These are phyloP conservation scores for Euphrasia arctica DNA, from an alignment of 305 asterid species.

Conservation along the genomic window DNA sequence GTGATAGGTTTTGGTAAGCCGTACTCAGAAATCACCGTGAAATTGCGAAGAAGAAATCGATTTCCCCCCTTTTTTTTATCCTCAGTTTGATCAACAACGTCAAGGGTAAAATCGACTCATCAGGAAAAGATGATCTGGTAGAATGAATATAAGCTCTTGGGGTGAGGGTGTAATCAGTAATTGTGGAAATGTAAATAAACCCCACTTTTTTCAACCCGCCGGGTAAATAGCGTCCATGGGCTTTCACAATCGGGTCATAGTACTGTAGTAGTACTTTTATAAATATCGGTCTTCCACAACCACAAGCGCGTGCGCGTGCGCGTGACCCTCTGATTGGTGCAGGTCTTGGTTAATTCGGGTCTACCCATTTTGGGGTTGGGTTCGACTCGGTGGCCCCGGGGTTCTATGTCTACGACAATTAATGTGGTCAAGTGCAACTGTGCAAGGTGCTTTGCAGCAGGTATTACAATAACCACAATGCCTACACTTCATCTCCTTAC, in stretches of 20 bases:
- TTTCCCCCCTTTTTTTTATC: background rate
- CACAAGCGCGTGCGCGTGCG: conserved; percentile 14
- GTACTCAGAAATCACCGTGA: background rate
- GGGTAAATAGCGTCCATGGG: too few relatives aligned
- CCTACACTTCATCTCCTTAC: conserved; percentile 50
- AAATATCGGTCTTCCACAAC: too few relatives aligned
- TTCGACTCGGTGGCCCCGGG: conserved; percentile 92
- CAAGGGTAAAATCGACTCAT: conserved; percentile 28
- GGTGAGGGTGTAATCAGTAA: too few relatives aligned
- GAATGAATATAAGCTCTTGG: conserved; percentile 6
- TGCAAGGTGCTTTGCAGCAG: conserved; percentile 83
- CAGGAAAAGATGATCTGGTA: conserved; percentile 14
- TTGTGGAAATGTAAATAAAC: too few relatives aligned
- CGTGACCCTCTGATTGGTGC: conserved; percentile 52
- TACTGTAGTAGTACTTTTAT: too few relatives aligned
- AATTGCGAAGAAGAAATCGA: background rate
- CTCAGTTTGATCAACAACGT: background rate
- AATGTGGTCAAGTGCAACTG: conserved; percentile 96
- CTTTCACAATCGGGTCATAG: too few relatives aligned
- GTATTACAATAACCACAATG: conserved; percentile 50
- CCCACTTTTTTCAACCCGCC: too few relatives aligned
- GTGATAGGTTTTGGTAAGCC: background rate
- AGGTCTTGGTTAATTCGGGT: conserved; percentile 77
- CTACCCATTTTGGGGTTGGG: conserved; percentile 65
- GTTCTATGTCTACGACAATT: conserved; percentile 79